A percentile compares a stretch with the other conserved stretches of the same genome.
These are phyloP conservation scores for Thoreauomyces humboldtii DNA, from an alignment of 192 early-diverging fungal species.

Conservation along the genomic window DNA sequence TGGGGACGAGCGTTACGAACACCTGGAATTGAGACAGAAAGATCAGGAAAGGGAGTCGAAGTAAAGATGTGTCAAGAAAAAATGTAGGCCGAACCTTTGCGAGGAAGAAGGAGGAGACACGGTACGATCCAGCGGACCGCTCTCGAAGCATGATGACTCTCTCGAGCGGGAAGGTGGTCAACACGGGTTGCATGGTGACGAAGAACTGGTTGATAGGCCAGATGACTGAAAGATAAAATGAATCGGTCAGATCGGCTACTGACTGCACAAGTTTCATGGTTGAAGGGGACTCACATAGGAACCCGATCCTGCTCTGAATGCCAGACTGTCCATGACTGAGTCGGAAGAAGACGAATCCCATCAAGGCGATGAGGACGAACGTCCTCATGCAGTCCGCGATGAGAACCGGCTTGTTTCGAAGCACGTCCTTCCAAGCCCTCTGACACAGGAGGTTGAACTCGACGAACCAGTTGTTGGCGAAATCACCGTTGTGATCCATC, in stretches of 20 bases:
- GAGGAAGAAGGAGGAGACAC: conserved; percentile 59
- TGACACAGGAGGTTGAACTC: conserved; percentile 14
- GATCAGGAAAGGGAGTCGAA: conserved; percentile 26
- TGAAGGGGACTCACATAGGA: conserved; percentile 32
- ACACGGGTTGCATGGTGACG: conserved; percentile 46
- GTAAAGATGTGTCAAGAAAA: too few species aligned
- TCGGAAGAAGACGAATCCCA: conserved; percentile 57
- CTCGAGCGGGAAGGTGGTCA: conserved; percentile 43
- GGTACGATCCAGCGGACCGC: conserved; percentile 65
- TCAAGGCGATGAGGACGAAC: conserved; percentile 33
- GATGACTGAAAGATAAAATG: background rate
- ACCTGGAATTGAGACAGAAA: conserved; percentile 19
- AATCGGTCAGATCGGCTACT: background rate
- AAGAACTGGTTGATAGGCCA: conserved; percentile 27
- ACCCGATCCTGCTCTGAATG: conserved; percentile 59
- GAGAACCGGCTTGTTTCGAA: background rate
- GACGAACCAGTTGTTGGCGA: conserved; percentile 13
- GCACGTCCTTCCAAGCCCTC: background rate
- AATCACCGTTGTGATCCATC: background rate
- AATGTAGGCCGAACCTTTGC: conserved; percentile 59
- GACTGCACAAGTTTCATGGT: too few species aligned
- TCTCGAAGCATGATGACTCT: conserved; percentile 59
- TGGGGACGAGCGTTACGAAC: background rate
- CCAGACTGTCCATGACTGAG: conserved; percentile 48
- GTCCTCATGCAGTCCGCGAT: conserved; percentile 18